These are phyloP conservation scores for Daldinia vernicosa DNA, from an alignment of 495 filamentous ascomycete genomes.

Conservation along the genomic window DNA sequence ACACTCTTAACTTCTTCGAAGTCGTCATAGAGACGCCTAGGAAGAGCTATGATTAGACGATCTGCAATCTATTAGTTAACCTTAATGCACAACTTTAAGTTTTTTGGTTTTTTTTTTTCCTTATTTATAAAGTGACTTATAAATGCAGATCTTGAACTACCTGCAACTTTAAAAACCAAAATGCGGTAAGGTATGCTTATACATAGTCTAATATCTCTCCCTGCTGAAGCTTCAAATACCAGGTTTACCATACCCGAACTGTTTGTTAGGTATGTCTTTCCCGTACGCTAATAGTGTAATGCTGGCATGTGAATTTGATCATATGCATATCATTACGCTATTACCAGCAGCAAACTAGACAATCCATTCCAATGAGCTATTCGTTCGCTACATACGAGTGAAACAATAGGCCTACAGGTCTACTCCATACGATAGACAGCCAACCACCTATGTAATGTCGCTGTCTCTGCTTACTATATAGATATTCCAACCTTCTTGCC, in stretches of 20 bases:
- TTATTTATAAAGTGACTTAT: background rate
- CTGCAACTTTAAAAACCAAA: background rate
- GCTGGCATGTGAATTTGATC: conserved; percentile 28
- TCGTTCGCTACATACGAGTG: background rate
- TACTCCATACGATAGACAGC: background rate
- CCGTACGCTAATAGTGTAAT: conserved; percentile 9
- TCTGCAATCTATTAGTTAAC: background rate
- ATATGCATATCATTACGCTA: conserved; percentile 8
- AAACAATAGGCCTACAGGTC: background rate
- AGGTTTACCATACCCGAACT: conserved; percentile 1
- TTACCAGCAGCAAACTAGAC: conserved; percentile 7
- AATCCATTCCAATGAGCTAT: conserved; percentile 17
- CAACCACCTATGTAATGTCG: background rate
- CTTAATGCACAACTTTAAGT: background rate
- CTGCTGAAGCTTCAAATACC: background rate
- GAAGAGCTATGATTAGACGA: background rate
- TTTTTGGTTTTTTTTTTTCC: background rate
- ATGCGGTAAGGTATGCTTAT: background rate
- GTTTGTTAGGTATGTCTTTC: conserved; percentile 36
- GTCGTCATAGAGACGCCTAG: conserved; percentile 20
- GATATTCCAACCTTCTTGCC: conserved; percentile 9
- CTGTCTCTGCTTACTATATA: background rate
- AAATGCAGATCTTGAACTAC: background rate
- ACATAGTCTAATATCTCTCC: background rate
- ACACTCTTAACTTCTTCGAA: background rate